Percentiles rank a stretch among this genome's conserved stretches.
phyloP scores from a whole-genome alignment of 1,139 yeast species.

The Hyphopichia wangnamkhiaoensis region DNA sequence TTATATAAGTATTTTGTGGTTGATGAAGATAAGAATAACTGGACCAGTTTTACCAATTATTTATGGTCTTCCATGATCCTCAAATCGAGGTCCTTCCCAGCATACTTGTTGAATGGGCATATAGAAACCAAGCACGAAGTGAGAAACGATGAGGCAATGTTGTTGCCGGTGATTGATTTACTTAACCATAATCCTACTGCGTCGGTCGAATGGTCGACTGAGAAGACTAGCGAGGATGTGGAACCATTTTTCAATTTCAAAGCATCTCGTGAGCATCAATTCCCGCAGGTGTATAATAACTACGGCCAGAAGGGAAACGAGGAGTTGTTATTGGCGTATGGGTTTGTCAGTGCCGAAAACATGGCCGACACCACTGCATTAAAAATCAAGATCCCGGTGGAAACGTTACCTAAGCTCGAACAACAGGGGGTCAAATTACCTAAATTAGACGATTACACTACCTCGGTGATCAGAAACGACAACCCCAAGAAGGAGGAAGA shows the following conservation, averaged over 20 bases:
- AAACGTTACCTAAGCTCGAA: slow-evolving; percentile 32
- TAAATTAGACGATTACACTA: slow-evolving; percentile 47
- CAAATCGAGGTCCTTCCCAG: slow-evolving; percentile 79
- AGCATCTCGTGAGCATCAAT: slow-evolving; percentile 54
- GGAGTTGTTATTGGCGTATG: slow-evolving; percentile 65
- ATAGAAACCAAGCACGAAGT: slow-evolving; percentile 23
- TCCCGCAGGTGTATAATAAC: slow-evolving; percentile 48
- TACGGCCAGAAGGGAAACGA: slow-evolving; percentile 88
- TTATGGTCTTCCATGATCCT: slow-evolving; percentile 75
- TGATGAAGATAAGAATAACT: slow-evolving; percentile 32
- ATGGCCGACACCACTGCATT: slow-evolving; percentile 63
- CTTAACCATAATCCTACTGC: slow-evolving; percentile 68
- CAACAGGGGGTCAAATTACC: slow-evolving; percentile 48
- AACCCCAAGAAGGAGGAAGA: slow-evolving; percentile 11
- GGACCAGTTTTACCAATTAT: slow-evolving; percentile 68
- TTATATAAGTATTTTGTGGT: slow-evolving; percentile 25
- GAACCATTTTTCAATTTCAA: slow-evolving; percentile 27
- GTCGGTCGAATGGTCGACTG: slow-evolving; percentile 62
- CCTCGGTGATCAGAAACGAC: slow-evolving; percentile 27
- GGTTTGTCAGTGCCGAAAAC: slow-evolving; percentile 67
- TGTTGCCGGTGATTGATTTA: slow-evolving; percentile 77
- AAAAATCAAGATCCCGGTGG: slow-evolving; percentile 49
- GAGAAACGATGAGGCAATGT: slow-evolving; percentile 56
- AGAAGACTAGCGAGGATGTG: slow-evolving; percentile 14
- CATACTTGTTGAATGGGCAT: slow-evolving; percentile 38